A percentile compares a stretch with the other conserved stretches of the same genome.
phyloP scores from a whole-genome alignment of 1,284 basidiomycete genomes.

The Microbotryum intermedium region DNA sequence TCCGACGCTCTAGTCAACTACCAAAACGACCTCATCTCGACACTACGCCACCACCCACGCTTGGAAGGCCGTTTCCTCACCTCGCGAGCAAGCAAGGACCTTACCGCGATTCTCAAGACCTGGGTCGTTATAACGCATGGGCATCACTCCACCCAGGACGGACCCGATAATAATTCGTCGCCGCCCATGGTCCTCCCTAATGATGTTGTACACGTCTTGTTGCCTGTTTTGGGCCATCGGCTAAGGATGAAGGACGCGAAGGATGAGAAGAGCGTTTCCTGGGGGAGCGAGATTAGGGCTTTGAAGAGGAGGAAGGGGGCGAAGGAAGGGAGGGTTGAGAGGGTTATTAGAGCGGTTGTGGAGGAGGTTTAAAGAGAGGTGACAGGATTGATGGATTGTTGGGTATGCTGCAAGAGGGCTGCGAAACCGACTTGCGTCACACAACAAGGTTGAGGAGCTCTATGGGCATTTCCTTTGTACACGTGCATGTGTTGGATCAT shows the following conservation, averaged over 20 bases:
- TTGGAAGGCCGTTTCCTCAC: slow-evolving; percentile 61
- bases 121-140: not conserved
- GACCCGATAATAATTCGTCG: no score
- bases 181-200: not conserved
- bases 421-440: no score
- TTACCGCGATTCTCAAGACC: slow-evolving; percentile 45
- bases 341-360: not conserved
- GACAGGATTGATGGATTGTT: no score
- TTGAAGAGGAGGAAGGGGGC: not conserved
- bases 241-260: not conserved
- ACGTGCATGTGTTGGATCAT: no score
- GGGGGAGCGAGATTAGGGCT: slow-evolving; percentile 8
- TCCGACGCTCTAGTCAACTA: slow-evolving; percentile 53
- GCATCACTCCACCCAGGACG: not conserved
- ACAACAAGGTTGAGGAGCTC: no score
- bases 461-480: no score
- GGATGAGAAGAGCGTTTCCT: slow-evolving; percentile 15
- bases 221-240: slow-evolving; percentile 6
- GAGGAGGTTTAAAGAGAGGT: slow-evolving; percentile 4
- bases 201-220: slow-evolving; percentile 3
- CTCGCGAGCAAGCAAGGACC: slow-evolving; percentile 51
- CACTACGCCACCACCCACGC: slow-evolving; percentile 58
- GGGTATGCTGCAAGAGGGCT: no score
- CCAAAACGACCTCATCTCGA: slow-evolving; percentile 59
- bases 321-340: not conserved